A percentile compares a stretch with the other conserved stretches of the same genome.
Evolutionary conservation across 805 yeast species (phyloP).

Genomic region (Metschnikowia reukaufii): DNA sequence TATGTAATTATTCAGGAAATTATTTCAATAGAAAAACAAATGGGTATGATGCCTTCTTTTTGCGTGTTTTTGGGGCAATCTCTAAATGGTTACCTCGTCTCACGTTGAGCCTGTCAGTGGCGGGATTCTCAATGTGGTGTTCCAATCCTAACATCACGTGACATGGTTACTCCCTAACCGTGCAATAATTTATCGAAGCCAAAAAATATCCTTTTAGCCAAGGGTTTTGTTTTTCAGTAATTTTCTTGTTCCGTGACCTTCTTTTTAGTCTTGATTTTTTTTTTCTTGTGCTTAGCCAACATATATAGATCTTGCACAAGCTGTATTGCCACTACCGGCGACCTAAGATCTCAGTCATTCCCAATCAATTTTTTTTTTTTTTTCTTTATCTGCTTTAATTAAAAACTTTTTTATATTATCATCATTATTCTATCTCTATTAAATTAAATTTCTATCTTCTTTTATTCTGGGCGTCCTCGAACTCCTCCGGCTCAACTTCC

Average conservation of each 20-base stretch:
- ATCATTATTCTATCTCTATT: not conserved
- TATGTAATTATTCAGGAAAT: not conserved
- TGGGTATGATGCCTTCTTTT: not conserved
- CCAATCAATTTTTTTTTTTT: too few relatives aligned
- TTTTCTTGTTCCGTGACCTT: too few relatives aligned
- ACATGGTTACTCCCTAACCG: too few relatives aligned
- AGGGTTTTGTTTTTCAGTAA: too few relatives aligned
- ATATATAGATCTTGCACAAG: too few relatives aligned
- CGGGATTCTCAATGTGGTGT: constrained; percentile 3
- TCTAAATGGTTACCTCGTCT: not conserved
- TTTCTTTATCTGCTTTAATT: not conserved
- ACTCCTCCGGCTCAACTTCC: constrained; percentile 39
- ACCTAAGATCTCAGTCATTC: too few relatives aligned
- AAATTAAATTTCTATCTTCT: not conserved
- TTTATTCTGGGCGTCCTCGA: not conserved
- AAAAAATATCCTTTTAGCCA: too few relatives aligned
- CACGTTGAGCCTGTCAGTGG: not conserved
- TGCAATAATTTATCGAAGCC: too few relatives aligned
- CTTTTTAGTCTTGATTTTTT: too few relatives aligned
- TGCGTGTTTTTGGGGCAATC: not conserved
- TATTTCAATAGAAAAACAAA: not conserved
- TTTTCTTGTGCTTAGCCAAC: too few relatives aligned
- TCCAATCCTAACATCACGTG: constrained; percentile 1
- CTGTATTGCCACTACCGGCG: too few relatives aligned
- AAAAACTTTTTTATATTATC: not conserved